Conservation (phyloP, 176 grass and related monocot species). For the Carex kokanica region DNA sequence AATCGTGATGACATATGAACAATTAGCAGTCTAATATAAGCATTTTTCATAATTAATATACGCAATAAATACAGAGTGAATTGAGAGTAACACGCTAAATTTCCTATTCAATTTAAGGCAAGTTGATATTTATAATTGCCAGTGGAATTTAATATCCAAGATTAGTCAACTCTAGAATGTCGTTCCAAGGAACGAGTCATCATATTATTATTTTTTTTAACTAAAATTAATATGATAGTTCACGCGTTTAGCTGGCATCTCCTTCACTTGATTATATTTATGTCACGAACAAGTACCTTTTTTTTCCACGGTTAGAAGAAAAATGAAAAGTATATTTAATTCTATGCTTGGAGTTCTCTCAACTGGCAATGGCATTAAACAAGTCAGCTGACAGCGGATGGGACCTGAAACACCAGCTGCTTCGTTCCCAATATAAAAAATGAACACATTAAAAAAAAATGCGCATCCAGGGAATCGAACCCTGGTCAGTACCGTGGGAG, state of each 20-base stretch:
- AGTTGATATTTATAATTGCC: not conserved
- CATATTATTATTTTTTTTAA: not conserved
- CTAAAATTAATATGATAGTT: too few species aligned
- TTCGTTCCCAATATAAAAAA: too few species aligned
- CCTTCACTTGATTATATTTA: not conserved
- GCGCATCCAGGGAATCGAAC: slow-evolving; percentile 88
- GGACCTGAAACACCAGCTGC: too few species aligned
- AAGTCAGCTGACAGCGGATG: too few species aligned
- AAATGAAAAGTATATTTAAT: not conserved
- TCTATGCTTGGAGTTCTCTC: not conserved
- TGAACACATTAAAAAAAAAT: not conserved
- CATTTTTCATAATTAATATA: too few species aligned
- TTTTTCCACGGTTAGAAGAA: not conserved
- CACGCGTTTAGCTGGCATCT: too few species aligned
- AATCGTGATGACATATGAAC: too few species aligned
- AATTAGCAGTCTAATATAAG: too few species aligned
- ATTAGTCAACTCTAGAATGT: not conserved
- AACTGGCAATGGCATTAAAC: not conserved
- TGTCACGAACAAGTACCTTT: not conserved
- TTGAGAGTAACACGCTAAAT: too few species aligned
- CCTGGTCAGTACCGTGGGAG: slow-evolving; percentile 96
- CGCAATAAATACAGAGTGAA: too few species aligned
- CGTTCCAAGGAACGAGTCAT: not conserved
- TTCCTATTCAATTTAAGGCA: not conserved
- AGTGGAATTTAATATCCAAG: not conserved